Percentiles rank a stretch among this genome's conserved stretches.
Conservation (phyloP, 2,329 filamentous ascomycete species). For the Diaporthe aspalathi region DNA sequence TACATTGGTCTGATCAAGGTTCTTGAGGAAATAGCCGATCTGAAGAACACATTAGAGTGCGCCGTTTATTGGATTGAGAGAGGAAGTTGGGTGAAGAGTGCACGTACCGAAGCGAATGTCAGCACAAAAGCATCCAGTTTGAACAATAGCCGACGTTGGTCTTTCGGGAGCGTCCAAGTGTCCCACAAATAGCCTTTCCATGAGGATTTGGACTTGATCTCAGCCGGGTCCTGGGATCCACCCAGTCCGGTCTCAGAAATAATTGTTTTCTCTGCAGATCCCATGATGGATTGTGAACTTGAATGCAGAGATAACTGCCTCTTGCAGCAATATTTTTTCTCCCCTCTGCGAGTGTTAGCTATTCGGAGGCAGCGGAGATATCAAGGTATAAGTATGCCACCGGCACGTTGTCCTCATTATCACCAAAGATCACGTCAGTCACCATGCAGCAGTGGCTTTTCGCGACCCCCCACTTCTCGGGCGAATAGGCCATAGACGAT, state of each 20-base stretch:
- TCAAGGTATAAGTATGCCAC: constrained; percentile 7
- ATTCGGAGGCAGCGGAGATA: not conserved
- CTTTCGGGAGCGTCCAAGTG: constrained; percentile 48
- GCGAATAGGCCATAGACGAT: not conserved
- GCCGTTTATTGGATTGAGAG: not conserved
- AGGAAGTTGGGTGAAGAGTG: not conserved
- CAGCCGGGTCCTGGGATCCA: constrained; percentile 37
- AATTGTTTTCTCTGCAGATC: constrained; percentile 8
- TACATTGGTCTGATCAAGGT: constrained; percentile 54
- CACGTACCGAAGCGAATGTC: constrained; percentile 46
- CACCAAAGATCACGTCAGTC: constrained; percentile 26
- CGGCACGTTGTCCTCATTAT: constrained; percentile 10
- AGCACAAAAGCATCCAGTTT: constrained; percentile 51
- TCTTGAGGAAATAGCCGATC: constrained; percentile 50
- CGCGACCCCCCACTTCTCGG: constrained; percentile 23
- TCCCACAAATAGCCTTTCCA: constrained; percentile 55
- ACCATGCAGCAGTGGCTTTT: constrained; percentile 18
- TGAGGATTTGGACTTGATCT: constrained; percentile 42
- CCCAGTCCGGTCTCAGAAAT: not conserved
- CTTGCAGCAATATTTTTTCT: not conserved
- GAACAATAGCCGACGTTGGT: constrained; percentile 49
- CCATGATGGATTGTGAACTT: not conserved
- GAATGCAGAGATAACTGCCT: not conserved
- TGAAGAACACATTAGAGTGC: not conserved
- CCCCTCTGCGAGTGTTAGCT: not conserved